Base-by-base conservation (phyloP, 2,329 filamentous ascomycete species). In the Raffaelea ambrosiae region DNA sequence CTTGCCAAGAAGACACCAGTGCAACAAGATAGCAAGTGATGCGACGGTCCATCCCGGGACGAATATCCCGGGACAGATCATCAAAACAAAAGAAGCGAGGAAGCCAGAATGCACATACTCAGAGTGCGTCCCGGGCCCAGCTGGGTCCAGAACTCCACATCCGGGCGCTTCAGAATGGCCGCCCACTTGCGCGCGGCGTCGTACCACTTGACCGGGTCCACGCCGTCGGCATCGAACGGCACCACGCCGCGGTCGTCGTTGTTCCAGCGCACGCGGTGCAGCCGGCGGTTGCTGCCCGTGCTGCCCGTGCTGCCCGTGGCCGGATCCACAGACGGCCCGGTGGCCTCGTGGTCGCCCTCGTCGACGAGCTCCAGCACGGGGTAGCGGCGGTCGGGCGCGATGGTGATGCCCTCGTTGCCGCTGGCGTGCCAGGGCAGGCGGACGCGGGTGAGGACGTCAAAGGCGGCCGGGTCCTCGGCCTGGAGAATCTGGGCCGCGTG, bases 261-360 rank as follows among this genome's bases (percentile, higher is more conserved):
- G 63, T 98, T 98, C 93, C 93, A 98, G 47, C 91, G 77, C 7
- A 97, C 73, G 48, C 88, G 83, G 19, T 63, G 61, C 43, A 76
- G 41, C 23, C 59, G 49, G 3, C 40, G 13, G 13, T 26, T 29
- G 13, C 16, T 4, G 9, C 16, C 10, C 9, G 5, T n/a, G 13
- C 18, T 13, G 5, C 26, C 18, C 11, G 16, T 18, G 26, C 9
- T 3, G n/a, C n/a, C n/a, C n/a, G n/a, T n/a, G n/a, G n/a, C n/a
- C n/a, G n/a, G n/a, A n/a, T n/a, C 13, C 20, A 19, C 7, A 16
- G n/a, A 16, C 16, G 11, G 21, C 26, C 43, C 51, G 8, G 16
- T 16, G 5, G 31, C 45, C 20, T 52, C 51, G 5, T 36, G 11
- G 44, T 53, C 57, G 11, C 51, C 57, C 11, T 53, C 53, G 8